Evolutionary conservation across 345 rosid species (phyloP), one percentile per base, ranked within the genome.

Genomic region (Lumnitzera littorea): DNA sequence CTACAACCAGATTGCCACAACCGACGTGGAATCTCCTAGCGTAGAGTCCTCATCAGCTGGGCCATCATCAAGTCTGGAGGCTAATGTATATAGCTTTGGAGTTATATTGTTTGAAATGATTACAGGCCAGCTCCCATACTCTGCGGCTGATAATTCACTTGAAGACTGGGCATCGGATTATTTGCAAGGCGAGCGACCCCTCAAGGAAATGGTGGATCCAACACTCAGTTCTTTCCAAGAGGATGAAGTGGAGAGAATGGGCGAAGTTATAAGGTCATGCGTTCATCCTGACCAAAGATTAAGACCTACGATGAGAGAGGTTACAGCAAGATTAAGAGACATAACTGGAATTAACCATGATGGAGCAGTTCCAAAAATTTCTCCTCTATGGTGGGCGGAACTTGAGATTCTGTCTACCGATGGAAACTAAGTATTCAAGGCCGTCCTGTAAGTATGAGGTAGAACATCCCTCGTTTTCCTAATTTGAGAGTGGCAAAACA

Each of bases 321-420:
- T 90, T 43, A 63, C 75, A 0, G 81, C 72, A 10, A 76, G 78
- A 68, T 70, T 94, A 63, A 73, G 78, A 46, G 91, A 75, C 60
- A 79, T 90, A 16, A 86, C 89, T 0, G 76, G 78, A 49, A 64
- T 94, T 56, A 58, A 72, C 23, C 82, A 82, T 0, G 90, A 69
- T 50, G 82, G 72, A 53, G 91, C 96, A 27, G 71, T 23, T 2
- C 97, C 99, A 0, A 86, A 84, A 74, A 41, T 86, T 20, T 87
- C 96, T 43, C 96, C 97, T 65, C 91, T 94, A 60, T 90, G 99
- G 99, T 94, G 99, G 99, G 99, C 96, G 27, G 97, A 94, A 54
- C 78, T 87, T 47, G 97, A 94, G 81, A 82, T 94, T 67, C 53
- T 85, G 74, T 85, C 97, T 2, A 53, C 81, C 1, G 84, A 80